Evolutionary conservation across 805 yeast species (phyloP), one percentile per base, ranked within the genome.

Genomic region (Brettanomyces anomalus): DNA sequence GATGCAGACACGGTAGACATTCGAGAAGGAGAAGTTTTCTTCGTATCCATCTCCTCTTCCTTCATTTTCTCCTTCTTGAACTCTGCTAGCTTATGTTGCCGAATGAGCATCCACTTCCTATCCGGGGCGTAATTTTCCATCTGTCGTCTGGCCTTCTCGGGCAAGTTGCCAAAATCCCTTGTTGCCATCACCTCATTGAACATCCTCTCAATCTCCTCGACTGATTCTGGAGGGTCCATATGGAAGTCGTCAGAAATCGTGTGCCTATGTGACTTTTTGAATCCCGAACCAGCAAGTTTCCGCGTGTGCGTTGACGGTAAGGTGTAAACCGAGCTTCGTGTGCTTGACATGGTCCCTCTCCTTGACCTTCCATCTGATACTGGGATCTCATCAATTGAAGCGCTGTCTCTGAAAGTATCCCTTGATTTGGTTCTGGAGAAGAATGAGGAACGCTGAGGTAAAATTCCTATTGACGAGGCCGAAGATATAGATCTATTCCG

Each of bases 51-150:
- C 46, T 13, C 34, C 40, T 46, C 21, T 44, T 48, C 37, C 56
- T 34, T 30, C 58, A 39, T 17, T 21, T 39, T 51, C 43, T 54
- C 54, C 50, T 81, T 77, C 53, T 81, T 82, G 53, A 70, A 70
- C 54, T 88, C 96, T 5, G 89, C 75, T 37, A 85, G 71, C 19
- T 82, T 78, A 59, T 88, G 96, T 60, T 89, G 97, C 50, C 83
- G 78, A 34, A 89, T 81, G 50, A 89, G 71, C 81, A 85, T 79
- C 95, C 96, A 88, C 62, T 90, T 90, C 53, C 87, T 85, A 39
- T 82, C 85, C 0, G 76, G 66, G 36, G 83, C 75, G 56, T 83
- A 88, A 51, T 73, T 74, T 54, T 77, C 70, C 84, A 90, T 79
- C 55, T 85, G 93, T 43, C 69, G 73, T 50, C 80, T 79, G 3